phyloP scores from a whole-genome alignment of 352 stramenopile genomes.

The Lagenidium giganteum region DNA sequence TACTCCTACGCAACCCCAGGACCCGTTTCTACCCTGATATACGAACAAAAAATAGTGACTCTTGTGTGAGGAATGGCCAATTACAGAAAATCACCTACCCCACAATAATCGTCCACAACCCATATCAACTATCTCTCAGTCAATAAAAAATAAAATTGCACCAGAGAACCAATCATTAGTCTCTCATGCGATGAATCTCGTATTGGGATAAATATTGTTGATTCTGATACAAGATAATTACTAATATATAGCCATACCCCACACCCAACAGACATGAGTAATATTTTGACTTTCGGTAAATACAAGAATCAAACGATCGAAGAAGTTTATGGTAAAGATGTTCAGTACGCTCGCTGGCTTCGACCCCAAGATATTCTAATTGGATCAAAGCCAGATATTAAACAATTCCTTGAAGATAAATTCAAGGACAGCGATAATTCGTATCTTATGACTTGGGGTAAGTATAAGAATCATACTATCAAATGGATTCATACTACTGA shows the following conservation, averaged over 20 bases:
- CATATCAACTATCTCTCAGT: too few species aligned
- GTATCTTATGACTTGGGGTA: slow-evolving; percentile 21
- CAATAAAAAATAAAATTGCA: too few species aligned
- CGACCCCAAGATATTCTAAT: slow-evolving; percentile 10
- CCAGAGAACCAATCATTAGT: too few species aligned
- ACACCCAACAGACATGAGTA: too few species aligned
- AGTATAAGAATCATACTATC: slow-evolving; percentile 9
- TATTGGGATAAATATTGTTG: too few species aligned
- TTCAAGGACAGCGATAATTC: slow-evolving; percentile 9
- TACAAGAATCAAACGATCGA: slow-evolving; percentile 8
- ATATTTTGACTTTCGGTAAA: slow-evolving; percentile 18
- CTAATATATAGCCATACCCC: slow-evolving; percentile 16
- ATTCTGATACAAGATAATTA: slow-evolving; percentile 7
- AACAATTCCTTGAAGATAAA: slow-evolving; percentile 12
- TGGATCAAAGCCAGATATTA: slow-evolving; percentile 11
- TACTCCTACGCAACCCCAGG: too few species aligned
- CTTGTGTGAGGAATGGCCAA: too few species aligned
- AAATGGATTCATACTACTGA: slow-evolving; percentile 12
- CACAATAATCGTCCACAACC: too few species aligned
- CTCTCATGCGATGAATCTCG: too few species aligned
- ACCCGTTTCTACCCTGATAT: too few species aligned
- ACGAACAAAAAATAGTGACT: too few species aligned
- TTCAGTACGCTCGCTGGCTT: slow-evolving; percentile 12
- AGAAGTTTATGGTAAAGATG: slow-evolving; percentile 10
- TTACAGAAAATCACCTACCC: too few species aligned